phyloP scores from a whole-genome alignment of 176 grass and related monocot genomes.

The Raddia guianensis region DNA sequence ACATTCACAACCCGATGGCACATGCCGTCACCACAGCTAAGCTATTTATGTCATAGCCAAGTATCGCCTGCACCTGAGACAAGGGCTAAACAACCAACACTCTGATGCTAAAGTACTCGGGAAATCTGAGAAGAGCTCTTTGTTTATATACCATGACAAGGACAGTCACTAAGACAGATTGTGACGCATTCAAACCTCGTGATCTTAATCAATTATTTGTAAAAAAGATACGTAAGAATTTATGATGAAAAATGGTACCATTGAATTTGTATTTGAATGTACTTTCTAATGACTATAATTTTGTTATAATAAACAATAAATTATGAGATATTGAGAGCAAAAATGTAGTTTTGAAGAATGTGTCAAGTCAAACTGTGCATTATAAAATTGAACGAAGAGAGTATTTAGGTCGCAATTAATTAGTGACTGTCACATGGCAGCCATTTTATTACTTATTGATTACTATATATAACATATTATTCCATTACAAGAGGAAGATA shows the following conservation, averaged over 20 bases:
- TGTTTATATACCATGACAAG: conserved; percentile 56
- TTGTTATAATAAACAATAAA: too few relatives aligned
- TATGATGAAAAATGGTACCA: too few relatives aligned
- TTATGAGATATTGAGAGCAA: too few relatives aligned
- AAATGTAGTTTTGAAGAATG: too few relatives aligned
- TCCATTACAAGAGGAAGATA: conserved; percentile 65
- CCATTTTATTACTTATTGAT: conserved; percentile 33
- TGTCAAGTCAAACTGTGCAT: too few relatives aligned
- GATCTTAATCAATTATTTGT: too few relatives aligned
- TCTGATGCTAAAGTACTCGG: conserved; percentile 37
- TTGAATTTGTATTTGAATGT: too few relatives aligned
- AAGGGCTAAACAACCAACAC: conserved; percentile 55
- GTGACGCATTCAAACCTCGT: too few relatives aligned
- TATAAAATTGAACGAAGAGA: too few relatives aligned
- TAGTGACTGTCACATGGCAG: conserved; percentile 33
- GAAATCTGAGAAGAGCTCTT: conserved; percentile 42
- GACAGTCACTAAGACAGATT: conserved; percentile 50
- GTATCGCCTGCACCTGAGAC: conserved; percentile 53
- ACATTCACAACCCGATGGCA: conserved; percentile 57
- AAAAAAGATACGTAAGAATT: too few relatives aligned
- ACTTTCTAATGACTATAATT: too few relatives aligned
- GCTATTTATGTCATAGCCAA: conserved; percentile 37
- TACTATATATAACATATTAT: conserved; percentile 33
- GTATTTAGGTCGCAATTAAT: conserved; percentile 40
- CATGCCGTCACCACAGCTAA: conserved; percentile 60